Evolutionary conservation across 495 filamentous ascomycete species (phyloP).

Genomic region (Aspergillus egyptiacus): DNA sequence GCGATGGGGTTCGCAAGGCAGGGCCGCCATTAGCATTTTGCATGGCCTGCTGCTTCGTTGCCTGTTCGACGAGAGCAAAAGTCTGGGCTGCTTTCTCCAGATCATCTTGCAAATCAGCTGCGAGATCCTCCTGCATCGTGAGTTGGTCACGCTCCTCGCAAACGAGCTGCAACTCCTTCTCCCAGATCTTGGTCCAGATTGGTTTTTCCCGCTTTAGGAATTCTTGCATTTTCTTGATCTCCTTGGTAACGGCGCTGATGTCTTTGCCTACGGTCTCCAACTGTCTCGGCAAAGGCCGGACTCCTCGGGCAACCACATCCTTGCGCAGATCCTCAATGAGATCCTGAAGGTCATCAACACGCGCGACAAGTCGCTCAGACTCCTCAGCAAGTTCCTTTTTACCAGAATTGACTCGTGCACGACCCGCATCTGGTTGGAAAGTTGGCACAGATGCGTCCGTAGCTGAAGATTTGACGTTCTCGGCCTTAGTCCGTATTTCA

Average conservation of each 20-base stretch:
- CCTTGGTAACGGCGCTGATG: constrained; percentile 69
- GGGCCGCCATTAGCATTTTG: constrained; percentile 45
- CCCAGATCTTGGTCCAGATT: constrained; percentile 97
- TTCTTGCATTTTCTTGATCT: constrained; percentile 93
- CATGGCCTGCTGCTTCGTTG: constrained; percentile 90
- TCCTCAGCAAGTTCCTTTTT: constrained; percentile 80
- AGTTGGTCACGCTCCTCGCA: constrained; percentile 92
- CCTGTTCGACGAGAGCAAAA: constrained; percentile 90
- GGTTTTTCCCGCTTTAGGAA: constrained; percentile 89
- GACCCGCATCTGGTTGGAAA: constrained; percentile 65
- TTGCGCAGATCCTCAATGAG: constrained; percentile 94
- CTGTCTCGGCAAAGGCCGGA: constrained; percentile 86
- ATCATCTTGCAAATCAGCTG: constrained; percentile 87
- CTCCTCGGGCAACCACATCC: constrained; percentile 89
- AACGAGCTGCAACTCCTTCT: constrained; percentile 88
- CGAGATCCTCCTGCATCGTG: constrained; percentile 89
- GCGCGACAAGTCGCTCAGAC: constrained; percentile 78
- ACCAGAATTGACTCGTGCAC: constrained; percentile 74
- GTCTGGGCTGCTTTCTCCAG: constrained; percentile 89
- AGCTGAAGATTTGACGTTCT: constrained; percentile 69
- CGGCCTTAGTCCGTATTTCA: constrained; percentile 70
- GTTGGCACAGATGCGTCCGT: constrained; percentile 57
- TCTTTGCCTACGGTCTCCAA: constrained; percentile 84
- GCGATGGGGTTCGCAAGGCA: constrained; percentile 45
- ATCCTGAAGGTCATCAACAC: constrained; percentile 94